Percentiles rank a stretch among this genome's conserved stretches.
These are phyloP conservation scores for Arctostaphylos glauca DNA, from an alignment of 148 eudicot species.

Conservation along the genomic window DNA sequence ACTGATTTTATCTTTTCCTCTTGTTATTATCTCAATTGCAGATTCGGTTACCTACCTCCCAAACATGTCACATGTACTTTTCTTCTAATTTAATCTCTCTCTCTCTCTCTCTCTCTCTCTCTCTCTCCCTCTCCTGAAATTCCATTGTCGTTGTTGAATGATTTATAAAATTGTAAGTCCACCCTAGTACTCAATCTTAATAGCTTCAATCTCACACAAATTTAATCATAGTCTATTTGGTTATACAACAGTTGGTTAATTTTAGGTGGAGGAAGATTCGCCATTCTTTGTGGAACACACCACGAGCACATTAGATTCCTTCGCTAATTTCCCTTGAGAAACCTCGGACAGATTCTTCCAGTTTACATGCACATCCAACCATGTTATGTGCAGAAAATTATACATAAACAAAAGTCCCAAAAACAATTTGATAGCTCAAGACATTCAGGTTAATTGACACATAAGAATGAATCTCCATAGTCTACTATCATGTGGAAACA, in stretches of 20 bases:
- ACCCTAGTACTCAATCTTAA: neutral
- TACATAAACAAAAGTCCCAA: no score
- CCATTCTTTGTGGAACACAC: constrained; percentile 23
- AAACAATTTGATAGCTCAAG: no score
- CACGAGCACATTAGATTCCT: neutral
- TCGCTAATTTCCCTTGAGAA: neutral
- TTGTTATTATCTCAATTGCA: neutral
- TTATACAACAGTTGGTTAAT: neutral
- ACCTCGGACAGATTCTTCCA: no score
- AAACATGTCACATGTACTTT: constrained; percentile 16
- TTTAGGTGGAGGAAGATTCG: constrained; percentile 35
- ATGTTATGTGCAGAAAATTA: no score
- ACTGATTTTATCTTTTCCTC: neutral
- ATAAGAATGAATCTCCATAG: no score
- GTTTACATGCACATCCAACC: no score
- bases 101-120: neutral
- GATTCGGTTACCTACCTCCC: constrained; percentile 18
- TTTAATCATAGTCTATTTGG: neutral
- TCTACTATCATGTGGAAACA: no score
- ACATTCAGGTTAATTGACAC: no score
- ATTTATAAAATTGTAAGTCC: neutral
- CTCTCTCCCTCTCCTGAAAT: constrained; percentile 9
- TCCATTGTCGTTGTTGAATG: neutral
- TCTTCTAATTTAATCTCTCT: neutral
- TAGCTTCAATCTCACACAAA: neutral